Conservation (phyloP, 768 basidiomycete species). For the Kwoniella pini region DNA sequence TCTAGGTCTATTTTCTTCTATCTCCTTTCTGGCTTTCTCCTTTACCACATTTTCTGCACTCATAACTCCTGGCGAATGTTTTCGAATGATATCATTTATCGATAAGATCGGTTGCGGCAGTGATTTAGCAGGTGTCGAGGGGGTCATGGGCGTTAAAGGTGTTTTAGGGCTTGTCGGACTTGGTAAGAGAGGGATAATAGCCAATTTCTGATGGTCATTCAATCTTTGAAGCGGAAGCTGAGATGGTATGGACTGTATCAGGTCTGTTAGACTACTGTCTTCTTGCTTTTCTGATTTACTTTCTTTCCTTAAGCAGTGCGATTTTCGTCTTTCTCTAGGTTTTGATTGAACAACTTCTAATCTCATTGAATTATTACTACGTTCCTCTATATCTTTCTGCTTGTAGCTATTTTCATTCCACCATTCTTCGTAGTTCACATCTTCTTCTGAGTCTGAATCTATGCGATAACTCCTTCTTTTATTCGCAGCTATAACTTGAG, state of each 20-base stretch:
- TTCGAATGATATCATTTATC: conserved; percentile 49
- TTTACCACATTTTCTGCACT: conserved; percentile 15
- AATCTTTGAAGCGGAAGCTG: not conserved
- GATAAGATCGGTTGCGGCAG: conserved; percentile 28
- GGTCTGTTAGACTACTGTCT: not conserved
- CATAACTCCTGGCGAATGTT: conserved; percentile 28
- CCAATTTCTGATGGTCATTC: not conserved
- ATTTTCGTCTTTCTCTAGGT: not conserved
- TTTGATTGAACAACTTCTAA: not conserved
- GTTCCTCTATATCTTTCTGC: not conserved
- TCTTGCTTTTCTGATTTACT: not conserved
- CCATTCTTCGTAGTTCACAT: not conserved
- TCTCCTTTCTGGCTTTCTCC: conserved; percentile 27
- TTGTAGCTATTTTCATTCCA: not conserved
- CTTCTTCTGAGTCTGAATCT: not conserved
- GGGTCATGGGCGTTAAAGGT: not conserved
- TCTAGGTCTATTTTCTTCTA: conserved; percentile 13
- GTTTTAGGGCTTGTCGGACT: conserved; percentile 8
- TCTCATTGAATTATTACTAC: not conserved
- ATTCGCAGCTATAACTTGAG: conserved; percentile 8
- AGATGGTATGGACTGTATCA: not conserved
- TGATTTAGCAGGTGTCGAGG: conserved; percentile 9
- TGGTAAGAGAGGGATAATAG: not conserved
- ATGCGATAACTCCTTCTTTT: conserved; percentile 11
- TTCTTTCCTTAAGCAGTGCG: not conserved